These are phyloP conservation scores for Sporodiniella umbellata DNA, from an alignment of 371 early-diverging fungal species.

Conservation along the genomic window DNA sequence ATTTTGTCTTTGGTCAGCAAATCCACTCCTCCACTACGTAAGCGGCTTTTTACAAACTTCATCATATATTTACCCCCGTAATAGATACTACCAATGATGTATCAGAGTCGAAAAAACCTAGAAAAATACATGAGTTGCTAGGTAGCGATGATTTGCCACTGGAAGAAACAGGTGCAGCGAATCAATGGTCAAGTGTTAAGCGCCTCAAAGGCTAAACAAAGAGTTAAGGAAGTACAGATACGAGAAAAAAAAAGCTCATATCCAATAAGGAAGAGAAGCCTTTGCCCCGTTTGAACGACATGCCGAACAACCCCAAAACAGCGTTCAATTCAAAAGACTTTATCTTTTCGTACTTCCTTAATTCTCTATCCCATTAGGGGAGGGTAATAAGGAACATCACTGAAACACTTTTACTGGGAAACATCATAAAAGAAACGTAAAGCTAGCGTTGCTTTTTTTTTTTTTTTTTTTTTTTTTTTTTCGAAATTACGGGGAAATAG, in stretches of 20 bases:
- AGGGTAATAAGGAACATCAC: neutral
- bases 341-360: neutral
- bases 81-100: neutral
- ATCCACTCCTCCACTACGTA: constrained; percentile 6
- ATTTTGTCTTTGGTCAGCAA: constrained; percentile 4
- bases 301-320: neutral
- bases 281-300: neutral
- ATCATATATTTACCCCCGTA: neutral
- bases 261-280: neutral
- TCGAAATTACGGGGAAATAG: too few species aligned
- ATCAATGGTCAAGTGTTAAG: neutral
- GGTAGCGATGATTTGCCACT: neutral
- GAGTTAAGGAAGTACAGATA: neutral
- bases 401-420: too few species aligned
- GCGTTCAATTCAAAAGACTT: too few species aligned
- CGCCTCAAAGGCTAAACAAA: neutral
- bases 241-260: neutral
- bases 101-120: constrained; percentile 7
- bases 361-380: neutral
- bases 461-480: too few species aligned
- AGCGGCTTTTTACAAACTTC: neutral
- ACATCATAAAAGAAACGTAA: too few species aligned
- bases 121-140: constrained; percentile 18
- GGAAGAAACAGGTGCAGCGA: neutral
- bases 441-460: too few species aligned